Evolutionary conservation across 2,329 filamentous ascomycete species (phyloP).

Genomic region (Colletotrichum sp.): DNA sequence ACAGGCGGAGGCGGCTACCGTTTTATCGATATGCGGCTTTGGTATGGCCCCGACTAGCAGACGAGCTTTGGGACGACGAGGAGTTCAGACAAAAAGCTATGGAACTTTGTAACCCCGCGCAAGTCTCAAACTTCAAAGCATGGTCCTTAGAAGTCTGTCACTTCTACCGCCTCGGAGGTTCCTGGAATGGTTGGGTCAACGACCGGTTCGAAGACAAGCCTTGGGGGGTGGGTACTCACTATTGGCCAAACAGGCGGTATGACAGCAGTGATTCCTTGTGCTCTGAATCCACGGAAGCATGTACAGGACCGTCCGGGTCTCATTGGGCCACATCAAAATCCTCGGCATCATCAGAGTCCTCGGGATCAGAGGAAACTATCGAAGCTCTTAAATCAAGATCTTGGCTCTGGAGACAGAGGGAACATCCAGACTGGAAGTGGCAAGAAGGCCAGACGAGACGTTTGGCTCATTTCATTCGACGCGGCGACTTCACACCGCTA

Average conservation of each 20-base stretch:
- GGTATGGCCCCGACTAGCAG: background rate
- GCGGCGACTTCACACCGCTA: background rate
- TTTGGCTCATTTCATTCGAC: constrained; percentile 32
- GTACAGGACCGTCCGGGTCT: background rate
- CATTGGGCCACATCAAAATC: background rate
- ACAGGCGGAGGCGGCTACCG: background rate
- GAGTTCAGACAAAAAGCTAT: background rate
- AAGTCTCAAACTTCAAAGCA: background rate
- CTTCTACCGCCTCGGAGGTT: background rate
- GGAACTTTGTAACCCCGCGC: background rate
- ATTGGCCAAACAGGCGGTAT: background rate
- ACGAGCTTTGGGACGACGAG: background rate
- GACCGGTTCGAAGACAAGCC: background rate
- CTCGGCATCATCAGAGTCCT: too few relatives aligned
- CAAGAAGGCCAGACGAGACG: background rate
- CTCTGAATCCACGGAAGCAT: background rate
- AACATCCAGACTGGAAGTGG: background rate
- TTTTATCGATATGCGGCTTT: background rate
- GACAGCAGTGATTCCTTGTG: background rate
- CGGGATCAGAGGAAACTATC: too few relatives aligned
- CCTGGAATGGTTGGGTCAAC: background rate
- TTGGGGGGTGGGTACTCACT: background rate
- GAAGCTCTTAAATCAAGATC: background rate
- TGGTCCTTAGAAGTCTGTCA: background rate
- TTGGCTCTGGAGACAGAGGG: background rate